Base-by-base conservation (phyloP, 371 early-diverging fungal genomes). In the Mortierella sp. region DNA sequence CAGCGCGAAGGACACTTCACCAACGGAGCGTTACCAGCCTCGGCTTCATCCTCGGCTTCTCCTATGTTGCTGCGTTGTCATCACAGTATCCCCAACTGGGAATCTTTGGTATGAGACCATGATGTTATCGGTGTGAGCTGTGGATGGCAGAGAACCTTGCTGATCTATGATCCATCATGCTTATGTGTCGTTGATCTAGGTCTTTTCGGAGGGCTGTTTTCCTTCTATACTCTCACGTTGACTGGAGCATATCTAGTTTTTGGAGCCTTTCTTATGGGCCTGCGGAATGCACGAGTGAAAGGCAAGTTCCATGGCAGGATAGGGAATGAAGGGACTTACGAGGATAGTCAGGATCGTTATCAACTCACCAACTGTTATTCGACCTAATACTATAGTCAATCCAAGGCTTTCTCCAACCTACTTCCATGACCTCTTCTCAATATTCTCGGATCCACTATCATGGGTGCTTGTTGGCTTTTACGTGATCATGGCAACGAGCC, bases 221-320 rank as follows among this genome's bases (percentile, higher is more conserved):
- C 76, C 6, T n/a, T 63, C 3, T 64, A 64, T 51, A 64, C 76
- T 0, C 8, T 57, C 8, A 24, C 51, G 16, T 39, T 76, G 54
- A 50, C 62, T 6, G 50, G 57, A 9, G 50, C 58, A 3, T 76
- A 48, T 50, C 63, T 64, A 34, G 22, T 60, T 14, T 41, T 60
- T 39, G 76, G 76, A 54, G 14, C 60, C 8, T 10, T 64, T 22
- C 65, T 76, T 27, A 45, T 69, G 12, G 76, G 76, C 1, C 17
- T 68, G 7, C 59, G 76, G 54, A 76, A 76, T 50, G 57, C 64
- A 22, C 57, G 60, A n/a, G 76, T 76, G 28, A 43, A 63, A 63
- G 68, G 68, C 54, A 39, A 57, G 48, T 46, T 48, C 17, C 14
- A 25, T 27, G 9, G 17, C 43, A 21, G 5, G 40, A 19, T 43